Conservation (phyloP, 177 flowering plant species). For the Vitis hybrid region DNA sequence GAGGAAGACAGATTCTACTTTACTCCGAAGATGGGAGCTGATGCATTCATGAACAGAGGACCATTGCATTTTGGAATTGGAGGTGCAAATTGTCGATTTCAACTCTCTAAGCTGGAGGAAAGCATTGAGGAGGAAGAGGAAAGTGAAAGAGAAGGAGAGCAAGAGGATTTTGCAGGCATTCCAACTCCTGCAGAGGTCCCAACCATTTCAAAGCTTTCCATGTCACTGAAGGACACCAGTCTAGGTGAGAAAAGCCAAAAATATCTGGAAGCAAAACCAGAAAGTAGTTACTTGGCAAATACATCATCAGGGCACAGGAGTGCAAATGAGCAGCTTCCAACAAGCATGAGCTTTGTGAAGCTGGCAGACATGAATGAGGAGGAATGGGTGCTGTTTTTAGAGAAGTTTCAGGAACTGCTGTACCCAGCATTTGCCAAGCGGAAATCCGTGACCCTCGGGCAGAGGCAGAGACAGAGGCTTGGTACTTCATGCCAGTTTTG, state of each 20-base stretch:
- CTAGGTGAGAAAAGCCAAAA: slow-evolving; percentile 43
- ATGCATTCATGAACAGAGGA: slow-evolving; percentile 22
- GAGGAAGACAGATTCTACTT: slow-evolving; percentile 37
- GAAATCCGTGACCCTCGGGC: slow-evolving; percentile 41
- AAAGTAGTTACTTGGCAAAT: slow-evolving; percentile 25
- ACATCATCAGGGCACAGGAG: slow-evolving; percentile 64
- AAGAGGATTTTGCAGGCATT: slow-evolving; percentile 14
- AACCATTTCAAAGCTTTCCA: slow-evolving; percentile 42
- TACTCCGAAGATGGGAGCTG: slow-evolving; percentile 27
- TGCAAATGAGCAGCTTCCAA: slow-evolving; percentile 71
- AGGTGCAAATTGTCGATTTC: slow-evolving; percentile 27
- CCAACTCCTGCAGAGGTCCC: slow-evolving; percentile 16
- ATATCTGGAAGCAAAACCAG: slow-evolving; percentile 26
- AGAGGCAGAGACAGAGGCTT: slow-evolving; percentile 70
- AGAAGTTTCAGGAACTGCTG: slow-evolving; percentile 60
- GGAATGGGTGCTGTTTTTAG: slow-evolving; percentile 56
- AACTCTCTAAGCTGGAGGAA: slow-evolving; percentile 54
- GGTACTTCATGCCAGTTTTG: slow-evolving; percentile 88
- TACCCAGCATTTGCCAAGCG: slow-evolving; percentile 51
- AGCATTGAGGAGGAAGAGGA: slow-evolving; percentile 47
- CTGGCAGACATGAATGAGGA: slow-evolving; percentile 63
- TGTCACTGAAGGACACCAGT: slow-evolving; percentile 43
- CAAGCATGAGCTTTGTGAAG: slow-evolving; percentile 57
- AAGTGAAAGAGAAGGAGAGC: slow-evolving; percentile 32
- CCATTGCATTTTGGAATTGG: slow-evolving; percentile 34